Evolutionary conservation across 148 eudicot species (phyloP).

Genomic region (Arbutus unedo): DNA sequence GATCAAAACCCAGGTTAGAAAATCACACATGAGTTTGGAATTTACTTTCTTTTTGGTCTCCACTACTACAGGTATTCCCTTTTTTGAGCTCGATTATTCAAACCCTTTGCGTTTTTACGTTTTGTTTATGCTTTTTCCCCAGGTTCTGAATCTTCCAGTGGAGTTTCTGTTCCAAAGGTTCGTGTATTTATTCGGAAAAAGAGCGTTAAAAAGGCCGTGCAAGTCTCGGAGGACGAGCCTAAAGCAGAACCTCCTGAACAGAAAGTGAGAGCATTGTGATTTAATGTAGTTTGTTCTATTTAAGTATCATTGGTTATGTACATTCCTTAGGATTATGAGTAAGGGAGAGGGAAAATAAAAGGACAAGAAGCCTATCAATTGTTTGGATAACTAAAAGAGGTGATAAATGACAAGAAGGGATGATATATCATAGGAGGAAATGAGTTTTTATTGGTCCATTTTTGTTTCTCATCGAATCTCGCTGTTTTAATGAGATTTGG

Average conservation of each 20-base stretch:
- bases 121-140: background rate
- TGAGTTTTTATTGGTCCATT: too few species aligned
- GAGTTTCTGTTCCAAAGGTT: conserved; percentile 10
- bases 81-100: background rate
- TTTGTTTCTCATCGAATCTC: too few species aligned
- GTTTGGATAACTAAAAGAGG: too few species aligned
- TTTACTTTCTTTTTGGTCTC: background rate
- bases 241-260: conserved; percentile 11
- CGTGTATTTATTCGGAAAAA: conserved; percentile 12
- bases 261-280: background rate
- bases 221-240: conserved; percentile 2
- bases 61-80: background rate
- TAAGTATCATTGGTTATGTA: background rate
- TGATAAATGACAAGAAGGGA: too few species aligned
- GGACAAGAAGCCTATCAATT: too few species aligned
- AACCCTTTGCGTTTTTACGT: background rate
- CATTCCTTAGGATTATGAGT: too few species aligned
- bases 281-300: background rate
- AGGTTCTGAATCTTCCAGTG: conserved; percentile 15
- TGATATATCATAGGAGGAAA: too few species aligned
- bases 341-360: too few species aligned
- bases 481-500: too few species aligned
- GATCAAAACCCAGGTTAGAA: conserved; percentile 15
- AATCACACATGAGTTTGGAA: background rate
- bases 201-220: conserved; percentile 18